Evolutionary conservation across 2,329 filamentous ascomycete species (phyloP), one percentile per base, ranked within the genome.

Genomic region (Leptographium galeiforme): DNA sequence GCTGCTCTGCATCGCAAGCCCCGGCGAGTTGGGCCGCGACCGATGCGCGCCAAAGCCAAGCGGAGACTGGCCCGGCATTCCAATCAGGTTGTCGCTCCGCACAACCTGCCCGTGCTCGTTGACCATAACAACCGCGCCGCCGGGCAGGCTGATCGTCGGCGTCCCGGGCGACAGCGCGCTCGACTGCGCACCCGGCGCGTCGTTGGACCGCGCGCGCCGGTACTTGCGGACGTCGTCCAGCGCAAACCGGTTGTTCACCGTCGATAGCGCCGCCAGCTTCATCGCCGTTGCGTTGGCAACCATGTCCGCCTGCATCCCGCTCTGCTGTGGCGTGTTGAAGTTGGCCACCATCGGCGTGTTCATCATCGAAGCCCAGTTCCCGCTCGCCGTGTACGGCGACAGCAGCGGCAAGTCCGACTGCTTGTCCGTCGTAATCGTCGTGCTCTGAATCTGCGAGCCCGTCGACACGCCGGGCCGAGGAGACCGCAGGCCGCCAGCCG

Each of bases 361-460:
- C 58, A 94, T 84, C 87, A 96, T 95, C 10, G 93, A 97, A 30
- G 93, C 93, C 93, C 93, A 98, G 73, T 93, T 97, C 54, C 88
- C 89, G 66, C 89, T 89, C 51, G 84, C 76, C 57, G 79, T 82
- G 57, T 84, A 91, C 0, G 93, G 93, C 18, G 93, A 97, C 55
- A 98, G 74, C 58, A 95, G 70, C 4, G 90, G 89, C 63, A 95
- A 76, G 54, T 91, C 89, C n/a, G 72, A 66, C 51, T 81, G 77
- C 59, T 81, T 82, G 50, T 94, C 87, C 25, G 85, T 80, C 57
- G 78, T 85, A 39, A 95, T 75, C 0, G 87, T 93, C 13, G 89
- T 95, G 61, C 71, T 95, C 68, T 95, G 90, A 51, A 94, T 82
- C 61, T 85, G 85, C 52, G 72, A 73, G 61, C 82, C 84, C 55